phyloP scores from a whole-genome alignment of 345 rosid genomes.

The Lumnitzera racemosa region DNA sequence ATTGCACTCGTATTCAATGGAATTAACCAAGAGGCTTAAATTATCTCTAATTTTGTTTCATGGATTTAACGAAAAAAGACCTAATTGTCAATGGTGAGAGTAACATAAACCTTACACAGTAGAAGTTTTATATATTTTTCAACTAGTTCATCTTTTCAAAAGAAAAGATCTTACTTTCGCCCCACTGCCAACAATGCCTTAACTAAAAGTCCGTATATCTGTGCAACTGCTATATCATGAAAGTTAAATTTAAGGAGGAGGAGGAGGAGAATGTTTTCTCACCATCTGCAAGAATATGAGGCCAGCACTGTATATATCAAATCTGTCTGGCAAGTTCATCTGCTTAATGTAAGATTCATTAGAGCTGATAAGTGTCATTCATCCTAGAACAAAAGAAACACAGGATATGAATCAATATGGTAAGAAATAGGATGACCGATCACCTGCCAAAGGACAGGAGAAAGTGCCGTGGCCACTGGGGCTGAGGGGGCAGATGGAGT shows the following conservation, averaged over 20 bases:
- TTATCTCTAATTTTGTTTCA: too few species aligned
- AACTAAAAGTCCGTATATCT: too few species aligned
- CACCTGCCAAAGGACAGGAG: constrained; percentile 98
- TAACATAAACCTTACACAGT: too few species aligned
- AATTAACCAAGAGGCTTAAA: too few species aligned
- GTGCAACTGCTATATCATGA: too few species aligned
- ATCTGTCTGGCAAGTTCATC: constrained; percentile 95
- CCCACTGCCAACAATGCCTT: too few species aligned
- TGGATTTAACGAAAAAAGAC: too few species aligned
- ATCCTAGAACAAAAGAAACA: constrained; percentile 8
- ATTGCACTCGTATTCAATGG: too few species aligned
- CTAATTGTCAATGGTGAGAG: too few species aligned
- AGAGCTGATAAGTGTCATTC: constrained; percentile 9
- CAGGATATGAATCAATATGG: constrained; percentile 4
- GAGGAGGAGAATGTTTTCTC: constrained; percentile 12
- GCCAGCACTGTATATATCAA: constrained; percentile 90
- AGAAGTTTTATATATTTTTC: too few species aligned
- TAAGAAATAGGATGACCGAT: neutral
- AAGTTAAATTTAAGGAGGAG: neutral
- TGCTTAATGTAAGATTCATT: constrained; percentile 25
- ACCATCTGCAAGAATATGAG: constrained; percentile 95
- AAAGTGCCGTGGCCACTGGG: constrained; percentile 94
- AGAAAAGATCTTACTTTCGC: too few species aligned
- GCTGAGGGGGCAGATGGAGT: constrained; percentile 99
- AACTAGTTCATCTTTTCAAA: too few species aligned